Percentiles rank a stretch among this genome's conserved stretches.
phyloP scores from a whole-genome alignment of 331 rosid genomes.

The Ulmus americana region DNA sequence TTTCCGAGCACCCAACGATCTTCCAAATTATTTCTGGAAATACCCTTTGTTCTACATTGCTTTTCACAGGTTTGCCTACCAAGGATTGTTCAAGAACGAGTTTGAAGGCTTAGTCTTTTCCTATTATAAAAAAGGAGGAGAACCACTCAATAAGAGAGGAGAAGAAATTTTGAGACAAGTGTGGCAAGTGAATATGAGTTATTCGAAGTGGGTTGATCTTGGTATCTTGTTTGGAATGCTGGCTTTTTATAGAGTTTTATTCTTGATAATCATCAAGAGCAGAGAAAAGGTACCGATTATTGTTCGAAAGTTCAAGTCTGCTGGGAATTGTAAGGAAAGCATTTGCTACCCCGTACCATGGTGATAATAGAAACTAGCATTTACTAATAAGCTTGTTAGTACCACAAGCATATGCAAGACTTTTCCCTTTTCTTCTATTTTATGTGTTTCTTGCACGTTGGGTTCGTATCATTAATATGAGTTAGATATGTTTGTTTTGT shows the following conservation, averaged over 20 bases:
- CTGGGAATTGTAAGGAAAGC: too few relatives aligned
- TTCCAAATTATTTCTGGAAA: constrained; percentile 42
- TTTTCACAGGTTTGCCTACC: constrained; percentile 51
- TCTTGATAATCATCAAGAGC: constrained; percentile 32
- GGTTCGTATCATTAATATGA: too few relatives aligned
- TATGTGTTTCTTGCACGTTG: too few relatives aligned
- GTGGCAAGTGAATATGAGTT: constrained; percentile 37
- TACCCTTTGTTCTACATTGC: constrained; percentile 46
- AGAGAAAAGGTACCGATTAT: constrained; percentile 10
- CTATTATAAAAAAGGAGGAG: neutral
- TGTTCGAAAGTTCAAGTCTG: too few relatives aligned
- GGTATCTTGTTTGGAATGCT: constrained; percentile 41
- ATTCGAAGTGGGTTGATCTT: constrained; percentile 70
- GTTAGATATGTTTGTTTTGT: too few relatives aligned
- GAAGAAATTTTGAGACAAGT: constrained; percentile 23
- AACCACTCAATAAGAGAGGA: neutral
- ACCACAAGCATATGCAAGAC: too few relatives aligned
- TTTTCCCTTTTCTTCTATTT: too few relatives aligned
- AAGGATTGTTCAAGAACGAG: constrained; percentile 63
- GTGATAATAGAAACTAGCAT: too few relatives aligned
- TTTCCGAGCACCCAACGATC: constrained; percentile 39
- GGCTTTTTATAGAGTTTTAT: constrained; percentile 30
- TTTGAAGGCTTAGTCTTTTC: constrained; percentile 36
- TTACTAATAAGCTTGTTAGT: too few relatives aligned
- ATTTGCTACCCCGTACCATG: too few relatives aligned